Evolutionary conservation across 208 protist species (phyloP), one percentile per base, ranked within the genome.

Genomic region (Blastocrithidia nonstop): DNA sequence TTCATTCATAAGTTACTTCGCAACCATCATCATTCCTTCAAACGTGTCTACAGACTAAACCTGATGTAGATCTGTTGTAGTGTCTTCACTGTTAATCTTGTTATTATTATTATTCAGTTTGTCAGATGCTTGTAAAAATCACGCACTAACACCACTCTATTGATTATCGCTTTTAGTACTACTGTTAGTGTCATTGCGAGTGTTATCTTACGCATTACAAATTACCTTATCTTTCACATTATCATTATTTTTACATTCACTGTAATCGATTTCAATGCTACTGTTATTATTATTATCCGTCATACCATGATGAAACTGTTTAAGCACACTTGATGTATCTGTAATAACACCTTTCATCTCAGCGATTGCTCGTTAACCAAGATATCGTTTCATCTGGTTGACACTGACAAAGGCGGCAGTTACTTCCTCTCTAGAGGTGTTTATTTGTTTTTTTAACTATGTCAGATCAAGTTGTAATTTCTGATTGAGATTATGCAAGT

Each of bases 1-100:
- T 17, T 71, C 55, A n/a, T 21, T 29, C 8, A 63, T 31, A 6
- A 61, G 48, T 2, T 50, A 39, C 6, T 49, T 46, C 2, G 63
- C 56, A 7, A 66, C 37, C 5, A 45, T 48, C 5, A 66, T 45
- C 57, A 57, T 71, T 29, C 54, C 60, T 0, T 45, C 23, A n/a
- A 61, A 0, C 19, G 51, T 50, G 27, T 71, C 57, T n/a, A n/a
- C n/a, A n/a, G n/a, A n/a, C n/a, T n/a, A n/a, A n/a, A n/a, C n/a
- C n/a, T n/a, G n/a, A n/a, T n/a, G n/a, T n/a, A n/a, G n/a, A n/a
- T n/a, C n/a, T n/a, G n/a, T n/a, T n/a, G n/a, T n/a, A n/a, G n/a
- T n/a, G n/a, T n/a, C n/a, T n/a, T n/a, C n/a, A n/a, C n/a, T n/a
- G n/a, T n/a, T n/a, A n/a, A n/a, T n/a, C n/a, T n/a, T n/a, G n/a